These are phyloP conservation scores for Magnaporthiopsis incrustans DNA, from an alignment of 2,329 filamentous ascomycete genomes.

Conservation along the genomic window DNA sequence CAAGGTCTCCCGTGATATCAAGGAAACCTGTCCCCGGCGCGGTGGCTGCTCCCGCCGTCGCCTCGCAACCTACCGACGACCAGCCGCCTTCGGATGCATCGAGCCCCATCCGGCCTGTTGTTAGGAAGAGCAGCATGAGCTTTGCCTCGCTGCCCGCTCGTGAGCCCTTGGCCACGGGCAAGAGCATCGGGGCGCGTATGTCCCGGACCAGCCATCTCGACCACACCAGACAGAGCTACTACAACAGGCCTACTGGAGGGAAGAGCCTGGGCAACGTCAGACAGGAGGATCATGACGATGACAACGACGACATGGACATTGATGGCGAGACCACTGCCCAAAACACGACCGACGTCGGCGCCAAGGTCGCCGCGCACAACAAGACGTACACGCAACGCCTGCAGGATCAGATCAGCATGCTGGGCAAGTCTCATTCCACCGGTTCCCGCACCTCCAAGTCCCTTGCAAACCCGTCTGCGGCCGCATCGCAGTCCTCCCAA, in stretches of 20 bases:
- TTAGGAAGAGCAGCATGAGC: slow-evolving; percentile 90
- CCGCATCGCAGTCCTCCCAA: slow-evolving; percentile 18
- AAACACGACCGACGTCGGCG: slow-evolving; percentile 38
- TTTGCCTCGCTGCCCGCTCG: slow-evolving; percentile 89
- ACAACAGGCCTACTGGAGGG: slow-evolving; percentile 64
- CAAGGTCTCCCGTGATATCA: slow-evolving; percentile 8
- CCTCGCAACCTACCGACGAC: slow-evolving; percentile 21
- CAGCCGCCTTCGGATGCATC: slow-evolving; percentile 60
- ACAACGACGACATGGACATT: slow-evolving; percentile 46
- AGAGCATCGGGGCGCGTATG: slow-evolving; percentile 65
- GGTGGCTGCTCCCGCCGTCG: not conserved
- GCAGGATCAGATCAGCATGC: slow-evolving; percentile 81
- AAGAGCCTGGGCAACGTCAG: slow-evolving; percentile 55
- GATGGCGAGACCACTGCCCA: slow-evolving; percentile 30
- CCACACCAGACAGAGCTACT: slow-evolving; percentile 62
- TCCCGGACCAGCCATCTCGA: slow-evolving; percentile 77
- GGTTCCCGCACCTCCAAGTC: slow-evolving; percentile 40
- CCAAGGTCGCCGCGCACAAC: slow-evolving; percentile 54
- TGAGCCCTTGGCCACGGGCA: slow-evolving; percentile 77
- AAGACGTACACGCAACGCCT: slow-evolving; percentile 91
- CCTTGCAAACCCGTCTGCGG: slow-evolving; percentile 29
- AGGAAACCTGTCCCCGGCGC: slow-evolving; percentile 11
- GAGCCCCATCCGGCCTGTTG: slow-evolving; percentile 65
- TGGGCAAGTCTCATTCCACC: slow-evolving; percentile 49
- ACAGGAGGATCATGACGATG: slow-evolving; percentile 36